A percentile compares a stretch with the other conserved stretches of the same genome.
These are phyloP conservation scores for Lagerstroemia speciosa DNA, from an alignment of 345 rosid genomes.

Conservation along the genomic window DNA sequence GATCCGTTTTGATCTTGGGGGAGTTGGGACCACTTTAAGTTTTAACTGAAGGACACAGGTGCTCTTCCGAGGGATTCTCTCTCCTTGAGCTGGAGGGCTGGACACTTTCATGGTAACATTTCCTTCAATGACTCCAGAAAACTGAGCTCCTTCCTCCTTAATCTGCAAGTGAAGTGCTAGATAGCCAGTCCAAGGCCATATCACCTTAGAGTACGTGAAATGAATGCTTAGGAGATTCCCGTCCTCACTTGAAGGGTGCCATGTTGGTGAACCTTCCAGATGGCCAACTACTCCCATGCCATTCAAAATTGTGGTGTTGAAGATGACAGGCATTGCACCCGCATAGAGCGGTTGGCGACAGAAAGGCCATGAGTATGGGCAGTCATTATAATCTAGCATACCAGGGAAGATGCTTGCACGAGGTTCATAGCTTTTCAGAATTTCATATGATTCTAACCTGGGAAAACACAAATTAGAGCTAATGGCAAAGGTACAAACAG, in stretches of 20 bases:
- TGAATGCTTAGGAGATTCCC: slow-evolving; percentile 81
- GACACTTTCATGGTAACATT: slow-evolving; percentile 57
- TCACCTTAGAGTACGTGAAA: slow-evolving; percentile 70
- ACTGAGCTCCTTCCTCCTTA: slow-evolving; percentile 89
- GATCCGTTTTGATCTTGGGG: slow-evolving; percentile 75
- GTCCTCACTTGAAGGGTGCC: slow-evolving; percentile 84
- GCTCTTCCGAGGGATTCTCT: slow-evolving; percentile 48
- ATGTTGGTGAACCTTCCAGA: slow-evolving; percentile 68
- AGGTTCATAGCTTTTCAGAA: slow-evolving; percentile 78
- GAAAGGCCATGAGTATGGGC: slow-evolving; percentile 98
- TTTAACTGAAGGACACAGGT: slow-evolving; percentile 74
- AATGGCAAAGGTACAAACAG: slow-evolving; percentile 6
- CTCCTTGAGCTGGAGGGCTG: slow-evolving; percentile 77
- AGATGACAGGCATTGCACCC: slow-evolving; percentile 92
- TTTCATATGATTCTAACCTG: slow-evolving; percentile 98
- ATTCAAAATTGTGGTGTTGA: slow-evolving; percentile 82
- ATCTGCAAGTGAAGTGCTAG: slow-evolving; percentile 96
- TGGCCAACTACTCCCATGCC: slow-evolving; percentile 97
- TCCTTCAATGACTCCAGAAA: slow-evolving; percentile 77
- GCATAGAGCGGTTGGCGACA: slow-evolving; percentile 95
- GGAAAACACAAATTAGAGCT: slow-evolving; percentile 29
- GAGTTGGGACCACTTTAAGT: slow-evolving; percentile 80
- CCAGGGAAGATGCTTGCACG: slow-evolving; percentile 95
- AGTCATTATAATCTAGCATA: slow-evolving; percentile 71
- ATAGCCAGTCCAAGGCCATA: slow-evolving; percentile 99